Conservation (phyloP, 805 yeast genomes). For the Yarrowia bubula region DNA sequence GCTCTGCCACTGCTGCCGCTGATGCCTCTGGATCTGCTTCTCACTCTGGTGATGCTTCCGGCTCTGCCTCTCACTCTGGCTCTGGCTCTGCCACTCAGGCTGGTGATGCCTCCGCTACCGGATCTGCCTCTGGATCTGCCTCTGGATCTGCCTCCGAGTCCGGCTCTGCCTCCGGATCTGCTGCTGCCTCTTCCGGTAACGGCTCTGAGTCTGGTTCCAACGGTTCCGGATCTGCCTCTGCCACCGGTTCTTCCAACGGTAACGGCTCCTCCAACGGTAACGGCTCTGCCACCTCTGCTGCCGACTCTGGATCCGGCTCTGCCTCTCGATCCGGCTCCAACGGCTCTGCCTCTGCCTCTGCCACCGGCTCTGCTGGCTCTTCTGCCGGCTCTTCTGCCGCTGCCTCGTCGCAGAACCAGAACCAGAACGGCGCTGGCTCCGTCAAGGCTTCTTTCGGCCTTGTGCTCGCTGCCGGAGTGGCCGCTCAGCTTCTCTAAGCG, state of each 20-base stretch:
- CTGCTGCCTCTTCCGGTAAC: not conserved
- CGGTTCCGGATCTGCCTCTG: not conserved
- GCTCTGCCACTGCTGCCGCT: not conserved
- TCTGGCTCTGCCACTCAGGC: not conserved
- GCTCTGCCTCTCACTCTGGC: not conserved
- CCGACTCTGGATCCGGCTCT: not conserved
- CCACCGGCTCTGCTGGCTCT: constrained; percentile 4
- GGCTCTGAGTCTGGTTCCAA: not conserved
- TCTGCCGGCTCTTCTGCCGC: not conserved
- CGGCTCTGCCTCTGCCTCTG: not conserved
- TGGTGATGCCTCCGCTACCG: not conserved
- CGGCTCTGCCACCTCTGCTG: not conserved
- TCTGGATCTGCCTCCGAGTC: not conserved
- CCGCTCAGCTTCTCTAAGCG: constrained; percentile 25
- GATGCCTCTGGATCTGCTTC: not conserved
- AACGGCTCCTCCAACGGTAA: not conserved
- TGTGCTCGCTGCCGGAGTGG: constrained; percentile 26
- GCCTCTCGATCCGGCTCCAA: not conserved
- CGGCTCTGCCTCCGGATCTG: not conserved
- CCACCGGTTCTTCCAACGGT: not conserved
- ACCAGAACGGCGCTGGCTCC: constrained; percentile 11
- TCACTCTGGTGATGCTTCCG: not conserved
- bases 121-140: not conserved
- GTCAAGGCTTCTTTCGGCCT: constrained; percentile 7
- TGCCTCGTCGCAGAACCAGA: not conserved